Evolutionary conservation across 2,329 filamentous ascomycete species (phyloP).

Genomic region (Chaetothyriales sp.): DNA sequence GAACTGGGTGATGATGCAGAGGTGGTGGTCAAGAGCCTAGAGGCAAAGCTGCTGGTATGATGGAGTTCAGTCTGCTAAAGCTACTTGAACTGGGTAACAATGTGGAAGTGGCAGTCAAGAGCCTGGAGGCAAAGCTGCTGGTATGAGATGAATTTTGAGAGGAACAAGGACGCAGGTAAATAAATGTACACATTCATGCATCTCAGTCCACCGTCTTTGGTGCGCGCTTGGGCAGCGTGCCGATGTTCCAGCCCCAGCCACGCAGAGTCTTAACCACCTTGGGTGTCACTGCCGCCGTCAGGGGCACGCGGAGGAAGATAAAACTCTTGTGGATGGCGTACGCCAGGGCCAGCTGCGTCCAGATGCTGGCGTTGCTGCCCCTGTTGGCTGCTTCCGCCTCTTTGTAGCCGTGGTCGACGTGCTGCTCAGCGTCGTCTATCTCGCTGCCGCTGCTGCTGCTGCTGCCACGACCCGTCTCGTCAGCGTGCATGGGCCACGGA

Average conservation of each 20-base stretch:
- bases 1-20: constrained; percentile 26
- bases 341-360: constrained; percentile 80
- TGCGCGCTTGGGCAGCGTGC: constrained; percentile 43
- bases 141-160: too few species aligned
- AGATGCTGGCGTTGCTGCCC: constrained; percentile 59
- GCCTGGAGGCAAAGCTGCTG: too few species aligned
- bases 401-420: constrained; percentile 39
- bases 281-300: constrained; percentile 79
- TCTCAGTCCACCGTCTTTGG: background rate
- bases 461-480: constrained; percentile 6
- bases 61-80: constrained; percentile 65
- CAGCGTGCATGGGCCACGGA: constrained; percentile 15
- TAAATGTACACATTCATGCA: background rate
- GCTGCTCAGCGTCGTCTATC: constrained; percentile 19
- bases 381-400: constrained; percentile 49
- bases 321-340: constrained; percentile 98
- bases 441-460: constrained; percentile 2
- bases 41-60: background rate
- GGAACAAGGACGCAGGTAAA: background rate
- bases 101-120: too few species aligned
- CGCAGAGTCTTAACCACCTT: constrained; percentile 85
- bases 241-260: constrained; percentile 89
- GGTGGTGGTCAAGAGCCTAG: background rate
- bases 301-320: constrained; percentile 86
- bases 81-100: background rate